Evolutionary conservation across 78 protist genomes (phyloP).

Genomic region (Cavenderia fasciculata): DNA sequence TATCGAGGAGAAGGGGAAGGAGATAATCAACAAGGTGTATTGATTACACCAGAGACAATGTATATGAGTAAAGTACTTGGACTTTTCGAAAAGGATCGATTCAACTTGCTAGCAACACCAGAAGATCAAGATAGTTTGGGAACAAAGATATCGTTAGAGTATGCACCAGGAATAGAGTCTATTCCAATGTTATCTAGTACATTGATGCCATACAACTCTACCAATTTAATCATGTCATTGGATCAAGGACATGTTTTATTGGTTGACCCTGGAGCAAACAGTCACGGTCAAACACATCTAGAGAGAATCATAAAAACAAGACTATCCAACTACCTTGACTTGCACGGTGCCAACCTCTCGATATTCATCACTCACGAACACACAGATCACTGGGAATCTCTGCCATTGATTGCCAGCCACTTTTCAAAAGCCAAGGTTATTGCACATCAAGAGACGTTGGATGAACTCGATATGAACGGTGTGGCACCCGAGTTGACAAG

Average conservation of each 20-base stretch:
- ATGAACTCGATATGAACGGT: not conserved
- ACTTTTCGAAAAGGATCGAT: not conserved
- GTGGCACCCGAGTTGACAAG: not conserved
- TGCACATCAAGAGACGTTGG: constrained; percentile 29
- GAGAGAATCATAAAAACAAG: constrained; percentile 8
- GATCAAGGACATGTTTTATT: not conserved
- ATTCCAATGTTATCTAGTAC: constrained; percentile 48
- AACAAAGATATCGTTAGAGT: not conserved
- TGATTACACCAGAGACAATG: constrained; percentile 26
- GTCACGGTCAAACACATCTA: constrained; percentile 18
- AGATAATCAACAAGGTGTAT: not conserved
- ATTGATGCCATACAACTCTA: constrained; percentile 8
- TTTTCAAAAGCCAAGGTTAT: constrained; percentile 23
- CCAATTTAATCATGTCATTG: constrained; percentile 20
- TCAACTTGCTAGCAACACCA: not conserved
- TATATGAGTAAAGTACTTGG: not conserved
- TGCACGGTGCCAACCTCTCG: not conserved
- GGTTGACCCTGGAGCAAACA: constrained; percentile 61
- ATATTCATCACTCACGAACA: constrained; percentile 61
- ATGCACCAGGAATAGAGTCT: constrained; percentile 44
- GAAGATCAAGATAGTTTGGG: constrained; percentile 18
- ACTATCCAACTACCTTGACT: not conserved
- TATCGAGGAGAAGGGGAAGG: not conserved
- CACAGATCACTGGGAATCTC: constrained; percentile 59
- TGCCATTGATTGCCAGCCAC: not conserved